Percentiles rank a stretch among this genome's conserved stretches.
phyloP scores from a whole-genome alignment of 2,329 filamentous ascomycete genomes.

The Dichotomopilus funicola region DNA sequence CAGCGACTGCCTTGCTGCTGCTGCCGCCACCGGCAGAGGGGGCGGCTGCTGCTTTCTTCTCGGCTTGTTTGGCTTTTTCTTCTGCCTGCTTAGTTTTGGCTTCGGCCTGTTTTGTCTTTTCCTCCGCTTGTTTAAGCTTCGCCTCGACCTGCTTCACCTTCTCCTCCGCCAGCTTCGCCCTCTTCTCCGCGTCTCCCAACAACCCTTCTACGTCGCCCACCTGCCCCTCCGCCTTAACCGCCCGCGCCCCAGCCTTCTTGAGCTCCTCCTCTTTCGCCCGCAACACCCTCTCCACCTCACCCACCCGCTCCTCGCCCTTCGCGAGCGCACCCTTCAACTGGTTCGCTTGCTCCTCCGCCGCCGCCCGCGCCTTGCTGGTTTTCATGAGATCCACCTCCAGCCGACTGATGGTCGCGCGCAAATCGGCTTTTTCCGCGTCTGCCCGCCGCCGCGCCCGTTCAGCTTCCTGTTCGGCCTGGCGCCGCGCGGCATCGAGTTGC shows the following conservation, averaged over 20 bases:
- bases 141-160: constrained; percentile 16
- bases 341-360: constrained; percentile 16
- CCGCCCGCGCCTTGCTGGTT: constrained; percentile 51
- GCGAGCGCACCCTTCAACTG: background rate
- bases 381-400: constrained; percentile 59
- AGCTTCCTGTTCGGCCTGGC: constrained; percentile 41
- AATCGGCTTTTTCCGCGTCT: constrained; percentile 58
- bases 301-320: constrained; percentile 26
- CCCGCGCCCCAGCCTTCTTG: constrained; percentile 24
- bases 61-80: constrained; percentile 22
- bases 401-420: constrained; percentile 53
- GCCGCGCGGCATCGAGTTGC: constrained; percentile 37
- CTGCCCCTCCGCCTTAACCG: constrained; percentile 20
- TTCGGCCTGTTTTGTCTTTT: constrained; percentile 27
- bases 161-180: constrained; percentile 20
- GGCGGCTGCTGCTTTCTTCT: constrained; percentile 30
- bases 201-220: constrained; percentile 29
- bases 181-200: constrained; percentile 33
- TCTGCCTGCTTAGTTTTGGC: constrained; percentile 25
- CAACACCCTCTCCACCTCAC: constrained; percentile 31
- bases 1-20: constrained; percentile 22
- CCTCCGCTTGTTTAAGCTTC: constrained; percentile 23
- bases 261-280: constrained; percentile 21
- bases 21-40: constrained; percentile 23
- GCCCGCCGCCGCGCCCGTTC: constrained; percentile 42